These are phyloP conservation scores for Penicillium flavigenum DNA, from an alignment of 495 filamentous ascomycete genomes.

Conservation along the genomic window DNA sequence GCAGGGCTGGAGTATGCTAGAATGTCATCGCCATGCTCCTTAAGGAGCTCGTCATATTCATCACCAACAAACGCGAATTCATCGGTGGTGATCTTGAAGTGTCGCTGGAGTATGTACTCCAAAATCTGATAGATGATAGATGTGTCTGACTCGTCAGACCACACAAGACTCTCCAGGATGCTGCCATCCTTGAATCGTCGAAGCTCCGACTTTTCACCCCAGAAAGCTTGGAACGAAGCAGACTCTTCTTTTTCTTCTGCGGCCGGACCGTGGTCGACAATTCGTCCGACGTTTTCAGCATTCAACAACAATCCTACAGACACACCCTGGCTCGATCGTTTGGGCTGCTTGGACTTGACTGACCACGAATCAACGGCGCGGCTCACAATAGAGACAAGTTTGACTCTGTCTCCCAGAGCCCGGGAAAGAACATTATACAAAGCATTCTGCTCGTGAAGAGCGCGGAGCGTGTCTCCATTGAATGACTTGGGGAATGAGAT, in stretches of 20 bases:
- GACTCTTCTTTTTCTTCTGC: conserved; percentile 67
- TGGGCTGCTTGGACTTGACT: conserved; percentile 28
- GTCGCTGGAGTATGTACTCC: conserved; percentile 64
- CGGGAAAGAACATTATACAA: conserved; percentile 61
- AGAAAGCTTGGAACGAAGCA: conserved; percentile 48
- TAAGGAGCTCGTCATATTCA: conserved; percentile 57
- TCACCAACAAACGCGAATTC: conserved; percentile 61
- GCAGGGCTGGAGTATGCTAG: conserved; percentile 36
- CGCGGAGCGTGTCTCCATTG: conserved; percentile 31
- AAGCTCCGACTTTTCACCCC: conserved; percentile 56
- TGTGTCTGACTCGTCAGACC: conserved; percentile 61
- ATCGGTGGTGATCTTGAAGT: conserved; percentile 56
- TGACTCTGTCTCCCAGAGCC: conserved; percentile 73
- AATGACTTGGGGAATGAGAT: conserved; percentile 34
- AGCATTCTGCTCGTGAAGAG: conserved; percentile 31
- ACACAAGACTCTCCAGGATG: conserved; percentile 70
- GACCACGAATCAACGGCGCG: conserved; percentile 41
- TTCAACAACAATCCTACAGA: conserved; percentile 70
- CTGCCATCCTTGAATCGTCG: conserved; percentile 57
- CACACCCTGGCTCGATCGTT: conserved; percentile 36
- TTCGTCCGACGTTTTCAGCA: conserved; percentile 63
- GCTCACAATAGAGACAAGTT: conserved; percentile 57
- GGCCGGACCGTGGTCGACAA: conserved; percentile 81
- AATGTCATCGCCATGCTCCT: conserved; percentile 38
- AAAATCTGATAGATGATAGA: conserved; percentile 78